Conservation (phyloP, 371 early-diverging fungal genomes). For the Capillidium heterosporum region DNA sequence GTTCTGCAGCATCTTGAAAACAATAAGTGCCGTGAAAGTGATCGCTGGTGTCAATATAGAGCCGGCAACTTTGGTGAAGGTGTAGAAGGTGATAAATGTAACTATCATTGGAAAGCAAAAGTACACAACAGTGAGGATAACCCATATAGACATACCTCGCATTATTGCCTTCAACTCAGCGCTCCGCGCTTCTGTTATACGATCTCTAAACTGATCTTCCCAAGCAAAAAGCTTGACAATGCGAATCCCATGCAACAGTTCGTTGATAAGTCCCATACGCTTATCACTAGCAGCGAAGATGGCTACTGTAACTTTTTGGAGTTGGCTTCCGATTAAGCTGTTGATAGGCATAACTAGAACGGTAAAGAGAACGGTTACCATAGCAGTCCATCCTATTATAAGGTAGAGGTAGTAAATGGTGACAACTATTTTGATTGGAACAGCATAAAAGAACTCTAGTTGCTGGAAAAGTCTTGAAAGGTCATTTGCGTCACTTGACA, state of each 20-base stretch:
- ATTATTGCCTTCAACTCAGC: slow-evolving; percentile 25
- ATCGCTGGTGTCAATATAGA: slow-evolving; percentile 31
- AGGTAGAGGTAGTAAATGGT: slow-evolving; percentile 23
- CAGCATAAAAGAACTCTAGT: slow-evolving; percentile 25
- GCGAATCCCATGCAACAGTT: slow-evolving; percentile 39
- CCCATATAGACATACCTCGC: slow-evolving; percentile 18
- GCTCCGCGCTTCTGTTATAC: slow-evolving; percentile 23
- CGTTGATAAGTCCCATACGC: slow-evolving; percentile 23
- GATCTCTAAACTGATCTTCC: slow-evolving; percentile 32
- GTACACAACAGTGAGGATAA: slow-evolving; percentile 21
- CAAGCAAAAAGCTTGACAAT: slow-evolving; percentile 55
- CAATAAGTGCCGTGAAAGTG: slow-evolving; percentile 36
- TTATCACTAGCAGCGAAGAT: slow-evolving; percentile 17
- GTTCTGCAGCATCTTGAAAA: slow-evolving; percentile 30
- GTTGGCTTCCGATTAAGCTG: slow-evolving; percentile 27
- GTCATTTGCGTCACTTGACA: slow-evolving; percentile 55
- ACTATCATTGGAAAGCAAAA: slow-evolving; percentile 29
- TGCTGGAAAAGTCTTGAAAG: slow-evolving; percentile 20
- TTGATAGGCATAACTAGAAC: slow-evolving; percentile 23
- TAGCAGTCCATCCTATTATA: slow-evolving; percentile 24
- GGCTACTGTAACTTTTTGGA: slow-evolving; percentile 11
- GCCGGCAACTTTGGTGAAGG: slow-evolving; percentile 33
- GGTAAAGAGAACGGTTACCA: slow-evolving; percentile 28
- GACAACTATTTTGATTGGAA: slow-evolving; percentile 28
- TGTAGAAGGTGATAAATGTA: slow-evolving; percentile 28